Conservation (phyloP, 2,329 filamentous ascomycete species). For the Ascochyta fabae region DNA sequence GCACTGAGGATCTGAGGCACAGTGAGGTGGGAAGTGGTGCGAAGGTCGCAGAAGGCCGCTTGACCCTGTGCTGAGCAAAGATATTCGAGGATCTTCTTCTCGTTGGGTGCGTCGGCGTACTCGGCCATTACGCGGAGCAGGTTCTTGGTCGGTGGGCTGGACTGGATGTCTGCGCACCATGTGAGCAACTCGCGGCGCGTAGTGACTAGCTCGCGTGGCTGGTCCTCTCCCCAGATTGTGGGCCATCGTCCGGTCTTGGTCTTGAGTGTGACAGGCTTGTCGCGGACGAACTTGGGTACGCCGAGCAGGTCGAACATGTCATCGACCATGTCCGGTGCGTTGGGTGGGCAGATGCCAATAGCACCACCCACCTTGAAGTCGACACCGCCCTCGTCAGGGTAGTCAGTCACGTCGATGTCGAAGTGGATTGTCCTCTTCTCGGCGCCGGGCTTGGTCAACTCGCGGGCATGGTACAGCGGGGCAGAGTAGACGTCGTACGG, state of each 20-base stretch:
- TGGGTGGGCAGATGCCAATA: slow-evolving; percentile 90
- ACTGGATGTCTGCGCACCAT: slow-evolving; percentile 95
- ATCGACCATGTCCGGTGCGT: slow-evolving; percentile 77
- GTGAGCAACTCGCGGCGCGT: slow-evolving; percentile 90
- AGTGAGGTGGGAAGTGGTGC: slow-evolving; percentile 84
- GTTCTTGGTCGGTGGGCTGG: slow-evolving; percentile 86
- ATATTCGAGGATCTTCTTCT: slow-evolving; percentile 87
- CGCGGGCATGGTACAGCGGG: slow-evolving; percentile 82
- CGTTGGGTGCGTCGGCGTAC: slow-evolving; percentile 77
- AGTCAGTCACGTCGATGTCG: slow-evolving; percentile 94
- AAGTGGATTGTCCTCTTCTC: slow-evolving; percentile 98
- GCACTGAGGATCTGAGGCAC: slow-evolving; percentile 85
- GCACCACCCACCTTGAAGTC: slow-evolving; percentile 98
- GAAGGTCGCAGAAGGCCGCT: slow-evolving; percentile 88
- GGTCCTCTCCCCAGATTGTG: slow-evolving; percentile 95
- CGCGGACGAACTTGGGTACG: slow-evolving; percentile 80
- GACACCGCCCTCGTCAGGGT: slow-evolving; percentile 80
- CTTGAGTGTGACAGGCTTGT: slow-evolving; percentile 80
- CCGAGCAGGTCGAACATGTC: slow-evolving; percentile 82
- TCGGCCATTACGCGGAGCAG: slow-evolving; percentile 87
- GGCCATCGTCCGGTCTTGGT: slow-evolving; percentile 89
- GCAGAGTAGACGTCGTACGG: slow-evolving; percentile 92
- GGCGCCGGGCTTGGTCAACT: slow-evolving; percentile 85
- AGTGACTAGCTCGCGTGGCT: slow-evolving; percentile 83
- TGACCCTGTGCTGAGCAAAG: slow-evolving; percentile 91